Evolutionary conservation across 768 basidiomycete species (phyloP), one percentile per base, ranked within the genome.

Genomic region (Amanita rubescens): DNA sequence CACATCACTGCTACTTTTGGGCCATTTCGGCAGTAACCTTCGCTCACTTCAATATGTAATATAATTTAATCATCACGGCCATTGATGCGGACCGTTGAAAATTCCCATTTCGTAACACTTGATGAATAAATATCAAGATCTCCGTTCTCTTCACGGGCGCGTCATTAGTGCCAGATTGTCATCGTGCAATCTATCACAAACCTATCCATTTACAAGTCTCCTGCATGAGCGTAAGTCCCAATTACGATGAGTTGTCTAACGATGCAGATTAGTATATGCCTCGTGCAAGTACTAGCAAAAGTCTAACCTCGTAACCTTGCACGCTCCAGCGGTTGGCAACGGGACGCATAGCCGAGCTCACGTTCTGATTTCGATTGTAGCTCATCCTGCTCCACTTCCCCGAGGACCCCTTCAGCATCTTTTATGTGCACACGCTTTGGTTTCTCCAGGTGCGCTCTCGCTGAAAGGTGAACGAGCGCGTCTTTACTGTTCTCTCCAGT

Each of bases 401-500:
- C 41, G 15, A 20, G 27, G 25, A 15, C 27, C 9, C 27, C 19
- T 32, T 25, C 30, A 30, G 27, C 25, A 8, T 46, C 52, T 38
- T 42, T 41, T 27, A 53, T 53, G 15, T 43, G 52, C 52, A 46
- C 52, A 10, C 52, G 43, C 34, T 53, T 25, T 14, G 52, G 52
- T 43, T 53, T 53, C 35, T 53, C 43, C 43, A 53, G 25, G 17
- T 25, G 33, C 25, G 52, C 34, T 15, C n/a, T 38, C 35, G 32
- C 44, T 9, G 43, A 17, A 8, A 46, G 32, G 34, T 53, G 34
- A 9, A 53, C 43, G n/a, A 53, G 56, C 50, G 39, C 48, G 11
- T 45, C n/a, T 14, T 25, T 59, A 30, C 38, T 45, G 27, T 37
- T 27, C 22, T 25, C 53, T 8, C 37, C 25, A 5, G 22, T 25